Base-by-base conservation (phyloP, 1,284 basidiomycete genomes). In the Mycena sp. region DNA sequence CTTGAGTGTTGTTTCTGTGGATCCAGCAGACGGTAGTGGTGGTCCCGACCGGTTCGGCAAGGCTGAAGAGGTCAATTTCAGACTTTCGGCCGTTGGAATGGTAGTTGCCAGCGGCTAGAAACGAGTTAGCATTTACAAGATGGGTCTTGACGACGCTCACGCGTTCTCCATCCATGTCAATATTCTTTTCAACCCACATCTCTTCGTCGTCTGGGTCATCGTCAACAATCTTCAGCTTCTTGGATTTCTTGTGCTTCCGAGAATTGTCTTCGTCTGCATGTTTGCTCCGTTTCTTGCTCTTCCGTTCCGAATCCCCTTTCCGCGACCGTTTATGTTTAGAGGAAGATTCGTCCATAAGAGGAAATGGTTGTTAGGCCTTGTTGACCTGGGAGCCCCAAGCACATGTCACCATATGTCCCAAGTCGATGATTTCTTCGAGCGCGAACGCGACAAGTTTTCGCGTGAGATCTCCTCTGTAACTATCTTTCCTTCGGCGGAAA, bases 181-280 rank as follows among this genome's bases (percentile, higher is more conserved):
- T 88, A 69, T 93, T 92, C 81, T 94, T 94, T 78, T 95, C 93
- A 5, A 92, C 85, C 94, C 94, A 95, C 81, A 93, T 86, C 55
- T 87, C 88, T 30, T 88, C 84, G 67, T 88, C 89, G 69, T 76
- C 71, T 4, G 83, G 81, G 72, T 91, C 88, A 61, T 92, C 90
- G 68, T 91, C 91, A 2, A 89, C 84, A 26, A 91, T 85, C 40
- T 78, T 74, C 54, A 84, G 65, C 44, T 75, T 70, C 43, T 70
- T 69, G 21, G 70, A 68, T 30, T 69, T 69, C 43, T 76, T 78
- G 58, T 76, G 76, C 67, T 78, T 79, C 62, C 74, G 74, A 12
- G 69, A 66, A 54, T 70, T 48, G 17, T 63, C 63, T 25, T 64
- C 77, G 25, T 80, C 80, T 30, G 81, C 78, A 67, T 85, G 82